These are phyloP conservation scores for Pichia thaimueangensis DNA, from an alignment of 805 yeast genomes.

Conservation along the genomic window DNA sequence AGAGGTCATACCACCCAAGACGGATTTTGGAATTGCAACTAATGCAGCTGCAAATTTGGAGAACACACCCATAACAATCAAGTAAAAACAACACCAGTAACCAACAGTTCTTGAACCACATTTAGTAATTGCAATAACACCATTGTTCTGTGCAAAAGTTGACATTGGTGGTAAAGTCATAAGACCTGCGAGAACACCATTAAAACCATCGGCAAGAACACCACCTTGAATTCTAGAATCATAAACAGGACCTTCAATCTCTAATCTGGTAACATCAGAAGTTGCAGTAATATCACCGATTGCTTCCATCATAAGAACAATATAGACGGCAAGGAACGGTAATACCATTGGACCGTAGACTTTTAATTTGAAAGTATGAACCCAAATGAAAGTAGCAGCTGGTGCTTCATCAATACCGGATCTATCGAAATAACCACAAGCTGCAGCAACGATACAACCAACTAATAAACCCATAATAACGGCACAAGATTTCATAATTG, in stretches of 20 bases:
- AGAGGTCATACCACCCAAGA: slow-evolving; percentile 80
- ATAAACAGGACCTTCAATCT: slow-evolving; percentile 73
- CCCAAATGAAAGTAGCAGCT: slow-evolving; percentile 82
- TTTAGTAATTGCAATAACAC: slow-evolving; percentile 87
- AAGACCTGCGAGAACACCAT: slow-evolving; percentile 65
- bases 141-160: slow-evolving; percentile 92
- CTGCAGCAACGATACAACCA: slow-evolving; percentile 92
- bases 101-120: slow-evolving; percentile 81
- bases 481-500: slow-evolving; percentile 91
- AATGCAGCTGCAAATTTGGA: slow-evolving; percentile 87
- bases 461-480: slow-evolving; percentile 78
- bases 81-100: slow-evolving; percentile 49
- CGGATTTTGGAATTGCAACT: slow-evolving; percentile 71
- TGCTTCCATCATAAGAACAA: slow-evolving; percentile 85
- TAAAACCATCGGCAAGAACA: slow-evolving; percentile 79
- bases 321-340: slow-evolving; percentile 77
- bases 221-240: slow-evolving; percentile 93
- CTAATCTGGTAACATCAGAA: slow-evolving; percentile 80
- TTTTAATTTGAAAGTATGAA: slow-evolving; percentile 66
- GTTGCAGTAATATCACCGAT: slow-evolving; percentile 95
- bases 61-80: slow-evolving; percentile 81
- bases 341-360: slow-evolving; percentile 83
- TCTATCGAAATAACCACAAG: slow-evolving; percentile 70
- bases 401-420: slow-evolving; percentile 62
- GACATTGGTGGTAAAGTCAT: slow-evolving; percentile 86